These are phyloP conservation scores for Aureobasidium sp. DNA, from an alignment of 2,329 filamentous ascomycete genomes.

Conservation along the genomic window DNA sequence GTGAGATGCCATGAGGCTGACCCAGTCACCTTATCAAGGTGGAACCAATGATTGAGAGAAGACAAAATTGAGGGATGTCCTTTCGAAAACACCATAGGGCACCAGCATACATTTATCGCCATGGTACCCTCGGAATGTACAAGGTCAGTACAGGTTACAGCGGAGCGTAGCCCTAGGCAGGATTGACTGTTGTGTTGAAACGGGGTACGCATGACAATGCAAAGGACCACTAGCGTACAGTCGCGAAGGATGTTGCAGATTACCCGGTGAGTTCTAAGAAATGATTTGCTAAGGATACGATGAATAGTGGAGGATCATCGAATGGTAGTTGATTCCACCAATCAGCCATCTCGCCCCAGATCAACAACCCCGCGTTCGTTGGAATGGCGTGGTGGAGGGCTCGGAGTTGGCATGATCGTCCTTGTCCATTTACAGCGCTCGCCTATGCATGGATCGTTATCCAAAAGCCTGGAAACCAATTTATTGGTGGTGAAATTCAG, in stretches of 20 bases:
- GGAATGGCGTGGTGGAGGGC: neutral
- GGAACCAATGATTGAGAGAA: neutral
- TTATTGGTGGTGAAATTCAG: conserved; percentile 4
- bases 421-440: neutral
- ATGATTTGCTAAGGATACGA: neutral
- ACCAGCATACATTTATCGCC: neutral
- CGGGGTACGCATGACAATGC: conserved; percentile 1
- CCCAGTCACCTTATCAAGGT: neutral
- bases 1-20: neutral
- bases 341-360: neutral
- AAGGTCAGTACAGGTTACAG: neutral
- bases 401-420: neutral
- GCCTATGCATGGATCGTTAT: neutral
- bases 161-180: neutral
- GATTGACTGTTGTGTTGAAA: neutral
- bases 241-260: neutral
- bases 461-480: neutral
- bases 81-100: neutral
- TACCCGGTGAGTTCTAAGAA: neutral
- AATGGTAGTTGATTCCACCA: conserved; percentile 9
- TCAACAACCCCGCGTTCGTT: conserved; percentile 4
- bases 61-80: neutral
- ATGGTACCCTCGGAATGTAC: neutral
- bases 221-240: neutral
- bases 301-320: neutral